Base-by-base conservation (phyloP, 1,284 basidiomycete genomes). In the Pulveroboletus ridleyi region DNA sequence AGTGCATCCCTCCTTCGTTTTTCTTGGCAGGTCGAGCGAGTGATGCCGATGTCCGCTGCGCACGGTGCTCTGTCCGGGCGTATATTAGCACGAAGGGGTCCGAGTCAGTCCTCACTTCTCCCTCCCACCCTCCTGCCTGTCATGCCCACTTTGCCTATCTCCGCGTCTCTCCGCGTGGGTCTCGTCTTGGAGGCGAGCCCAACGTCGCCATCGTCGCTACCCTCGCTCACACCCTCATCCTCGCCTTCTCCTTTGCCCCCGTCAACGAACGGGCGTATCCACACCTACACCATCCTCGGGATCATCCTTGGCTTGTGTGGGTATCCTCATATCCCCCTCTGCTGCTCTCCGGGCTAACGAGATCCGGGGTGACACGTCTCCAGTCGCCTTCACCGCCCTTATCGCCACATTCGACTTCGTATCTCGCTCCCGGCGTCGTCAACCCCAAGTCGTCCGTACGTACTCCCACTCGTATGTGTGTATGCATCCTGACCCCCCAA, bases 261-360 rank as follows among this genome's bases (percentile, higher is more conserved):
- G 25, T 14, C 59, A 7, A 18, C 60, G 3, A 52, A 9, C 9
- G 62, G 61, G 23, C 20, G 54, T 8, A 63, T 72, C 6, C 64
- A 69, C 22, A 25, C 39, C 23, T 10, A 42, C 29, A 72, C 71
- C 1, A 63, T 72, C 25, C 4, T 62, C 4, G 64, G 44, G 5
- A 69, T 71, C 46, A 61, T 71, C 39, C 14, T 73, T 14, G 55
- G 72, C 23, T 35, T 71, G 29, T 62, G 71, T 72, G 57, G 18
- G 70, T 64, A 20, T 46, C 56, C 0, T 8, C 25, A 29, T 2
- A 2, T 52, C 10, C 57, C 49, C 39, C 17, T 33, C n/a, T 49
- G 2, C 10, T 7, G 7, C 14, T 29, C 56, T 25, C 20, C 35
- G n/a, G 44, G 59, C 6, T 62, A 57, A 63, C 52, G 14, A 13